phyloP scores from a whole-genome alignment of 768 basidiomycete species.

The Pleurotus sapidus region DNA sequence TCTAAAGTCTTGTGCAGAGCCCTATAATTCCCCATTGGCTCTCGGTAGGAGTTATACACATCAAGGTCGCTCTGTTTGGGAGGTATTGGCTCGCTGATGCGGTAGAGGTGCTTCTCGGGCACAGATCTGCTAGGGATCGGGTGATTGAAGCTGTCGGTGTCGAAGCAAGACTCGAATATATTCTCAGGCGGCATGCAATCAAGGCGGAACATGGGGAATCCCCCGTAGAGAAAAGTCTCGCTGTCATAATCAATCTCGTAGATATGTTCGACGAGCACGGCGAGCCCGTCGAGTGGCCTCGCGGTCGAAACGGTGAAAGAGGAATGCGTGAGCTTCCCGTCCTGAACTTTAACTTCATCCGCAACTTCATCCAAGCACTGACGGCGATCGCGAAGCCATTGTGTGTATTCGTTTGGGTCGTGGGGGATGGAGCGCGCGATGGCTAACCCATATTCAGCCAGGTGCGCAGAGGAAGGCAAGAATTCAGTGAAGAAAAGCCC shows the following conservation, averaged over 20 bases:
- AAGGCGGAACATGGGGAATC: not conserved
- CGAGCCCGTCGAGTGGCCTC: not conserved
- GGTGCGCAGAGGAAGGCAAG: too few relatives aligned
- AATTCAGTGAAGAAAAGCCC: too few relatives aligned
- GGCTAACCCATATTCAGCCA: constrained; percentile 13
- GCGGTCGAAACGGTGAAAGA: constrained; percentile 8
- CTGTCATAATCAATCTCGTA: not conserved
- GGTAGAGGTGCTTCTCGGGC: not conserved
- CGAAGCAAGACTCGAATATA: not conserved
- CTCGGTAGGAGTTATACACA: not conserved
- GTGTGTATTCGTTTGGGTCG: constrained; percentile 13
- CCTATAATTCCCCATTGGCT: not conserved
- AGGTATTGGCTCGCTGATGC: not conserved
- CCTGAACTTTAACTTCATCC: not conserved
- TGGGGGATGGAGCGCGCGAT: constrained; percentile 16
- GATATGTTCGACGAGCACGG: not conserved
- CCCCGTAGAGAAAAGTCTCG: not conserved
- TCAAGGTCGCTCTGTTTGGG: not conserved
- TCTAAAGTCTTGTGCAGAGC: not conserved
- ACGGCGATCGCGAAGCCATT: constrained; percentile 10
- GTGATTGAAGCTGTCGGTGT: not conserved
- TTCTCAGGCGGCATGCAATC: not conserved
- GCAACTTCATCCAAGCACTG: not conserved
- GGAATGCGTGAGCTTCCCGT: not conserved
- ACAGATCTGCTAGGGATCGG: not conserved